Evolutionary conservation across 176 grass and related monocot species (phyloP), one percentile per base, ranked within the genome.

Genomic region (Carex pumila): DNA sequence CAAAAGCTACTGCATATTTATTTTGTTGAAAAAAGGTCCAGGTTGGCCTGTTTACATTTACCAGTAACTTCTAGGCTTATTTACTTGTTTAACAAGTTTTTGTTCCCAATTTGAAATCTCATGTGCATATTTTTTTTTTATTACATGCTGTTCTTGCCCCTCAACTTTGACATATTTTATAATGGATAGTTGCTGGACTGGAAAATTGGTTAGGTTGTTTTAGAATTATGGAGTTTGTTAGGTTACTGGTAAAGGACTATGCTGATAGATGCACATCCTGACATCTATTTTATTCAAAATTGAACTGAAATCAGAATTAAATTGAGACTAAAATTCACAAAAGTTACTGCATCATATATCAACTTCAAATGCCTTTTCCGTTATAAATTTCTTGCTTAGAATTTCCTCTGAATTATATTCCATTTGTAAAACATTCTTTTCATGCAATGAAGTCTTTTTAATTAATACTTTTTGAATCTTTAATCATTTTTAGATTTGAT

Each of bases 401-500:
- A 70, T 41, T 69, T 68, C 36, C 15, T 43, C 15, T 41, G 14
- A 67, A n/a, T 43, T 70, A 43, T 41, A 18, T 12, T 41, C 34
- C 15, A 31, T 70, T 70, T 43, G 66, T 18, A 43, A 41, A 66
- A 47, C 21, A 68, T 21, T 32, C 21, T 45, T 34, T 60, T 65
- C 8, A 56, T 4, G 9, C 54, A 22, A 68, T 21, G 41, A 64
- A n/a, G 53, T 37, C 15, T 5, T 47, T 67, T 67, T 70, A 32
- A 49, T 82, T 83, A 65, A 63, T 69, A 79, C 52, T 70, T 80
- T 65, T 43, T 29, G 37, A 56, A 32, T 17, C 6, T 3, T 45
- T 49, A 56, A 77, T 56, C 10, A 68, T 79, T 86, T 79, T 81
- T 50, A 71, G 34, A 39, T 81, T 22, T 49, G 50, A 82, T 63